A percentile compares a stretch with the other conserved stretches of the same genome.
Evolutionary conservation across 768 basidiomycete genomes (phyloP).

Genomic region (Mycena galericulata): DNA sequence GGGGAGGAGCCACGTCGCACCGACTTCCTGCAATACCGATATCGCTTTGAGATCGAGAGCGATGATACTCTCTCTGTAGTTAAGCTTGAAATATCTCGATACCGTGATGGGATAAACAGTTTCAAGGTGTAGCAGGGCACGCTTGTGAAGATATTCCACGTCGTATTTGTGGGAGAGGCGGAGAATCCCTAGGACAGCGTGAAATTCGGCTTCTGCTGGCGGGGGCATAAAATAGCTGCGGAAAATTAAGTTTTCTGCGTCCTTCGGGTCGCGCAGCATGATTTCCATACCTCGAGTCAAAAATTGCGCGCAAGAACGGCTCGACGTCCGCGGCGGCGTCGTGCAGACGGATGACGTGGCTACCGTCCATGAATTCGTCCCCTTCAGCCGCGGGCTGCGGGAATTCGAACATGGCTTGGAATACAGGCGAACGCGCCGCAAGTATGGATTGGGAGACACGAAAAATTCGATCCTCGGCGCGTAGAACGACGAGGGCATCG

Average conservation of each 20-base stretch:
- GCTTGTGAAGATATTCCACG: conserved; percentile 11
- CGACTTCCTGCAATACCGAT: not conserved
- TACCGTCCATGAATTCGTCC: conserved; percentile 2
- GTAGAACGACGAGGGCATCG: not conserved
- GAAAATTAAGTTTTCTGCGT: not conserved
- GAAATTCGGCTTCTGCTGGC: not conserved
- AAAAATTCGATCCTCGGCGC: not conserved
- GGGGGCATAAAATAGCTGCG: conserved; percentile 13
- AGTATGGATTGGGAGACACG: conserved; percentile 12
- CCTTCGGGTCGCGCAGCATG: no score
- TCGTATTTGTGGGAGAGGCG: conserved; percentile 24
- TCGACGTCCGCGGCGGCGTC: not conserved
- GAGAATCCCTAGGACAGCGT: not conserved
- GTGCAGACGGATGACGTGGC: not conserved
- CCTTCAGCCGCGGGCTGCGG: not conserved
- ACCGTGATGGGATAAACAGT: not conserved
- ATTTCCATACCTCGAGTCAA: not conserved
- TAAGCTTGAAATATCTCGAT: not conserved
- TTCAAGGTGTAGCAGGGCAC: conserved; percentile 6
- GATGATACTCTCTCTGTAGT: not conserved
- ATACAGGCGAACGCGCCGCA: conserved; percentile 6
- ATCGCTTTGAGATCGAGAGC: not conserved
- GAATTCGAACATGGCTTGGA: conserved; percentile 6
- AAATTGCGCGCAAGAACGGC: not conserved
- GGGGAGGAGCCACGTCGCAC: conserved; percentile 5